Base-by-base conservation (phyloP, 495 filamentous ascomycete species). In the Hyaloscypha hepaticicola region DNA sequence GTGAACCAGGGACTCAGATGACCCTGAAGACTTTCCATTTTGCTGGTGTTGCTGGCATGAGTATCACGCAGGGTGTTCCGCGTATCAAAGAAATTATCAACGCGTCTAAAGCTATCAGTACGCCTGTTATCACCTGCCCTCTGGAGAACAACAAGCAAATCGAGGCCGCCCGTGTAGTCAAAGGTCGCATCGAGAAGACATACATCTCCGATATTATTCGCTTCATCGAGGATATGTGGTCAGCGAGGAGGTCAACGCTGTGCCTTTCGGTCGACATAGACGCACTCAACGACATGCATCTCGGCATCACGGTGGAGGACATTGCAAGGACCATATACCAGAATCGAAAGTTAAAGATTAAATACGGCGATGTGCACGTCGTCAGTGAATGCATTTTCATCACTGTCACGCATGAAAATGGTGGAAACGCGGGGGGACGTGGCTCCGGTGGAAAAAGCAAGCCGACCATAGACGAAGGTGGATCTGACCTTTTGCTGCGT, bases 61-160 rank as follows among this genome's bases (percentile, higher is more conserved):
- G 90, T 82, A 95, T 98, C 70, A 99, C 96, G 0, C 91, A 96
- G 73, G 95, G 95, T 88, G 95, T 99, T 1, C 95, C 95, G 2
- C 95, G 95, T 85, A 98, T 99, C 76, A 99, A 98, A 78, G 95
- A 99, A 83, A 99, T 99, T 71, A 99, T 99, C 85, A 98, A 98
- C 77, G 95, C 95, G 7, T 93, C 90, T 11, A 94, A 89, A 74
- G 80, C 78, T 50, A 98, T 99, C 74, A 96, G 91, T 77, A 99
- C 95, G 2, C 95, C 95, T 1, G 88, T 99, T 72, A 95, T 98
- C 64, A 83, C 84, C 16, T 98, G 96, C 70, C 86, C 90, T 22
- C 80, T 98, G 1, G 79, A 88, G 59, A 92, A 87, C 69, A 85
- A 86, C 63, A 76, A 82, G 45, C 82, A 85, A 64, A 85, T 94